A percentile compares a stretch with the other conserved stretches of the same genome.
Conservation (phyloP, 768 basidiomycete genomes). For the Mycena epipterygia region DNA sequence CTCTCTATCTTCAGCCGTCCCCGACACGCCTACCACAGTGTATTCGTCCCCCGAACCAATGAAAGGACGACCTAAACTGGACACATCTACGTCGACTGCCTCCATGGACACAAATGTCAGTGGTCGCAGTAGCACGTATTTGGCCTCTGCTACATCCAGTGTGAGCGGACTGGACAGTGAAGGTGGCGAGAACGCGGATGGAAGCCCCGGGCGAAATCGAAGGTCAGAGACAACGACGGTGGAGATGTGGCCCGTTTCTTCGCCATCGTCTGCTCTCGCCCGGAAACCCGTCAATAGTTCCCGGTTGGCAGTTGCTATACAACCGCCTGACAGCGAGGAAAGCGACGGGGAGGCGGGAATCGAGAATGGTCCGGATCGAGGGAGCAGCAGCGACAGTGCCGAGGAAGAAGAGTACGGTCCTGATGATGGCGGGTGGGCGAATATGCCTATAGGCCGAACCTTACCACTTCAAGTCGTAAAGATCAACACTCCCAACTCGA, state of each 20-base stretch:
- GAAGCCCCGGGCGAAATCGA: conserved; percentile 20
- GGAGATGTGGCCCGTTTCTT: conserved; percentile 34
- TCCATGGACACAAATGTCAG: conserved; percentile 35
- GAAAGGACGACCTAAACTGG: conserved; percentile 11
- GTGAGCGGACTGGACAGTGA: conserved; percentile 15
- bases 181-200: conserved; percentile 2
- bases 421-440: conserved; percentile 31
- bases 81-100: conserved; percentile 22
- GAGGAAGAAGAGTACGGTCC: conserved; percentile 19
- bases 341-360: conserved; percentile 18
- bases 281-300: conserved; percentile 35
- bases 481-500: conserved; percentile 24
- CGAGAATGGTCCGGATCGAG: neutral
- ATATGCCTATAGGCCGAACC: conserved; percentile 12
- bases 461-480: conserved; percentile 35
- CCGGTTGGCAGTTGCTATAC: conserved; percentile 31
- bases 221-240: conserved; percentile 34
- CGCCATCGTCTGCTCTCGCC: conserved; percentile 27
- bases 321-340: conserved; percentile 28
- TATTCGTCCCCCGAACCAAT: conserved; percentile 28
- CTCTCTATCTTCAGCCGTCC: conserved; percentile 12
- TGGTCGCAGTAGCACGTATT: conserved; percentile 28
- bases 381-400: conserved; percentile 15
- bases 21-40: conserved; percentile 22
- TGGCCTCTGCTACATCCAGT: conserved; percentile 19